These are phyloP conservation scores for Streptanthus diversifolius DNA, from an alignment of 345 rosid species.

Conservation along the genomic window DNA sequence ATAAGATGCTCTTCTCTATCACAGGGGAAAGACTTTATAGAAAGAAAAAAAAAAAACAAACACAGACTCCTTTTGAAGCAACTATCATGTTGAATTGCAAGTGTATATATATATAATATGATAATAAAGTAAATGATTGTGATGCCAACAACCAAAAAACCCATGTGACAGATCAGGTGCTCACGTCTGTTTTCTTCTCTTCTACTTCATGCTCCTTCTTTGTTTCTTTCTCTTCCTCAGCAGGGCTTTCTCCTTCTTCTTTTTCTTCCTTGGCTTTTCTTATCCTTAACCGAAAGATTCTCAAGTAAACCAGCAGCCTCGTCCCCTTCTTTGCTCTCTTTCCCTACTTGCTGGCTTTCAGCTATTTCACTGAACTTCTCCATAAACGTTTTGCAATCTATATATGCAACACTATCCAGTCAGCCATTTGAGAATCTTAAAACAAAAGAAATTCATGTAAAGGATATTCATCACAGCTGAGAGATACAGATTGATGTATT, in stretches of 20 bases:
- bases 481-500: neutral
- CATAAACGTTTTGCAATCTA: slow-evolving; percentile 89
- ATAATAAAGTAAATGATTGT: neutral
- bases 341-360: slow-evolving; percentile 52
- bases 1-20: neutral
- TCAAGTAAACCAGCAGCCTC: slow-evolving; percentile 63
- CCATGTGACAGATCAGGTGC: neutral
- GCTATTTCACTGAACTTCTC: slow-evolving; percentile 69
- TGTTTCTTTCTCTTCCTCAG: slow-evolving; percentile 37
- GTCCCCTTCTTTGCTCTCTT: slow-evolving; percentile 62
- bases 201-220: slow-evolving; percentile 28
- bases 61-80: slow-evolving; percentile 5
- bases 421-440: neutral
- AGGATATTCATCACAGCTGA: neutral
- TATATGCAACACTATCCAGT: neutral
- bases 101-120: neutral
- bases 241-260: slow-evolving; percentile 2
- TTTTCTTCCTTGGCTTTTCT: slow-evolving; percentile 37
- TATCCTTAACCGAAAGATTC: slow-evolving; percentile 60
- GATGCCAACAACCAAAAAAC: neutral
- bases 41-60: neutral
- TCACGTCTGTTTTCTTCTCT: slow-evolving; percentile 42
- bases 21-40: neutral
- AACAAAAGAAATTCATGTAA: neutral
- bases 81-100: slow-evolving; percentile 10